phyloP scores from a whole-genome alignment of 2,329 filamentous ascomycete genomes.

The Mariannaea sp. region DNA sequence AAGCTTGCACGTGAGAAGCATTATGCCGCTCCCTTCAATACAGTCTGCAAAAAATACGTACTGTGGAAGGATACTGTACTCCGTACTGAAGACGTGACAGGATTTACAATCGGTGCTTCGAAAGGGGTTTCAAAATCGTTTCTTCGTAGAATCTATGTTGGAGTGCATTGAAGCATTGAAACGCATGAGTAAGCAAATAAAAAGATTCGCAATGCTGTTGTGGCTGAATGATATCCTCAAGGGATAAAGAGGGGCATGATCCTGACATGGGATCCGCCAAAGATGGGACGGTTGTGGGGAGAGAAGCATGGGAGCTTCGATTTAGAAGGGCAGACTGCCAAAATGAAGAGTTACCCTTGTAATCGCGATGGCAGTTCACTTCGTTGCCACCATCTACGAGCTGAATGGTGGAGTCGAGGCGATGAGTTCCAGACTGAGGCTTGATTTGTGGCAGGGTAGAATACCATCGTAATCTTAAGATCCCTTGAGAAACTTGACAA shows the following conservation, averaged over 20 bases:
- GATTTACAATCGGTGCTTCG: neutral
- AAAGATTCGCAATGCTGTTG: constrained; percentile 10
- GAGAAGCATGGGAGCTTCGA: constrained; percentile 10
- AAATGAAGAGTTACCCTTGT: constrained; percentile 14
- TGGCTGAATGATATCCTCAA: constrained; percentile 17
- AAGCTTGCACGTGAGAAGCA: neutral
- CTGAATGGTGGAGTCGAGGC: constrained; percentile 18
- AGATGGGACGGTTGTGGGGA: neutral
- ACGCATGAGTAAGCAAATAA: neutral
- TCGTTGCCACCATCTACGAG: constrained; percentile 8
- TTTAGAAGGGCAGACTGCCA: constrained; percentile 17
- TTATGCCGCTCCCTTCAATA: too few relatives aligned
- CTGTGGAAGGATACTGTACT: too few relatives aligned
- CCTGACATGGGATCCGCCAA: neutral
- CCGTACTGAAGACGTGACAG: too few relatives aligned
- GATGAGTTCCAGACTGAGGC: constrained; percentile 16
- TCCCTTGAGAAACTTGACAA: constrained; percentile 6
- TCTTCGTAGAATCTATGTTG: too few relatives aligned
- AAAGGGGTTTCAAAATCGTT: neutral
- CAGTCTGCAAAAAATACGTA: too few relatives aligned
- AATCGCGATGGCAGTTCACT: constrained; percentile 5
- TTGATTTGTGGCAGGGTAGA: constrained; percentile 14
- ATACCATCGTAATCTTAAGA: constrained; percentile 7
- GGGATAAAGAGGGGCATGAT: constrained; percentile 3
- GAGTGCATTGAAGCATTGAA: neutral